phyloP scores from a whole-genome alignment of 306 rosid genomes.

The Prunus armeniaca region DNA sequence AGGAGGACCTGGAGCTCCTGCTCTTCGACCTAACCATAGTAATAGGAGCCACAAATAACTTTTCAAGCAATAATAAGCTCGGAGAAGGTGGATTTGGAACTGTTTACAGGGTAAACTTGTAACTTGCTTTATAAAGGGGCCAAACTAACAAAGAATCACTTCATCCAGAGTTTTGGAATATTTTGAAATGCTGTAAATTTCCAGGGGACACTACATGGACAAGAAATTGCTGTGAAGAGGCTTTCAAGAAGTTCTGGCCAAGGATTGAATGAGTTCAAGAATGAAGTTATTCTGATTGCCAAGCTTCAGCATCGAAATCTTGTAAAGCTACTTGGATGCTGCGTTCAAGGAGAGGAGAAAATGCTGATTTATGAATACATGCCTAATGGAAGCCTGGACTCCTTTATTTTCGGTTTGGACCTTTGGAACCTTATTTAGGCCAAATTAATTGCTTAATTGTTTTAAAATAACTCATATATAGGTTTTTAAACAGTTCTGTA shows the following conservation, averaged over 20 bases:
- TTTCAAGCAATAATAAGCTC: conserved; percentile 39
- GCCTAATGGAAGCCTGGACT: conserved; percentile 63
- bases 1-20: conserved; percentile 47
- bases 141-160: background rate
- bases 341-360: conserved; percentile 49
- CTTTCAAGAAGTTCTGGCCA: conserved; percentile 52
- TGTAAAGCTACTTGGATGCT: conserved; percentile 60
- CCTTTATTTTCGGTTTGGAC: conserved; percentile 53
- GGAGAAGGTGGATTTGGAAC: conserved; percentile 71
- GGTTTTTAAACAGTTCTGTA: background rate
- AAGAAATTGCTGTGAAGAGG: conserved; percentile 63
- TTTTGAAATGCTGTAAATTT: background rate
- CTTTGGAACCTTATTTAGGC: background rate
- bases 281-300: conserved; percentile 54
- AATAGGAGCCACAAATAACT: conserved; percentile 40
- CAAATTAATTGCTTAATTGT: background rate
- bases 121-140: background rate
- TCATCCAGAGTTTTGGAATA: background rate
- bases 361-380: conserved; percentile 58
- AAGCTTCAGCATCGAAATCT: conserved; percentile 75
- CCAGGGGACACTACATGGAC: conserved; percentile 55
- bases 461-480: background rate
- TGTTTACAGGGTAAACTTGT: conserved; percentile 39
- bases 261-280: conserved; percentile 55
- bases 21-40: conserved; percentile 34